A percentile compares a stretch with the other conserved stretches of the same genome.
Conservation (phyloP, 768 basidiomycete genomes). For the Termitomyces sp. region DNA sequence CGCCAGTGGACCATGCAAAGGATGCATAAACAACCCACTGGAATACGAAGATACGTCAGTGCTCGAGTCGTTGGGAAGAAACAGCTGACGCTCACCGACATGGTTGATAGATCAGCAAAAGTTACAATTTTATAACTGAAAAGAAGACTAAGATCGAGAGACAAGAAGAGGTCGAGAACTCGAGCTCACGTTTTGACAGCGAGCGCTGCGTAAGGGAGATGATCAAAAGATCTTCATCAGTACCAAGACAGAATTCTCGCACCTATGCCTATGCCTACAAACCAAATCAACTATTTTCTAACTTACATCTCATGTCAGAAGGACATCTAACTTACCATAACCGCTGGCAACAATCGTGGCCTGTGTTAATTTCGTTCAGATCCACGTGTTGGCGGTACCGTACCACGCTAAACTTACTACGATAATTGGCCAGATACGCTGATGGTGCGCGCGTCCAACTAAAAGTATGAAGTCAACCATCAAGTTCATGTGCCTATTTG, state of each 20-base stretch:
- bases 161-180: too few species aligned
- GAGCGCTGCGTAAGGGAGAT: conserved; percentile 8
- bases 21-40: conserved; percentile 24
- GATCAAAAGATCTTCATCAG: neutral
- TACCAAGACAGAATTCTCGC: neutral
- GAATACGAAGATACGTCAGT: neutral
- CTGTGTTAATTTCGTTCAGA: neutral
- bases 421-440: conserved; percentile 15
- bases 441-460: conserved; percentile 19
- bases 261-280: conserved; percentile 19
- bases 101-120: conserved; percentile 10
- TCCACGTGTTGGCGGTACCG: neutral
- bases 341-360: conserved; percentile 7
- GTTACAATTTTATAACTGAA: conserved; percentile 10
- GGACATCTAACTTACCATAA: conserved; percentile 14
- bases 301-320: neutral
- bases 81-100: conserved; percentile 9
- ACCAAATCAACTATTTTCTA: neutral
- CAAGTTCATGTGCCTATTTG: neutral
- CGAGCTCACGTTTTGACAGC: conserved; percentile 17
- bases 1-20: conserved; percentile 17
- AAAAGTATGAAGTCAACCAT: neutral
- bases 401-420: conserved; percentile 5
- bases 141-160: neutral
- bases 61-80: neutral